Base-by-base conservation (phyloP, 2,329 filamentous ascomycete genomes). In the Fusarium sarcochroum region DNA sequence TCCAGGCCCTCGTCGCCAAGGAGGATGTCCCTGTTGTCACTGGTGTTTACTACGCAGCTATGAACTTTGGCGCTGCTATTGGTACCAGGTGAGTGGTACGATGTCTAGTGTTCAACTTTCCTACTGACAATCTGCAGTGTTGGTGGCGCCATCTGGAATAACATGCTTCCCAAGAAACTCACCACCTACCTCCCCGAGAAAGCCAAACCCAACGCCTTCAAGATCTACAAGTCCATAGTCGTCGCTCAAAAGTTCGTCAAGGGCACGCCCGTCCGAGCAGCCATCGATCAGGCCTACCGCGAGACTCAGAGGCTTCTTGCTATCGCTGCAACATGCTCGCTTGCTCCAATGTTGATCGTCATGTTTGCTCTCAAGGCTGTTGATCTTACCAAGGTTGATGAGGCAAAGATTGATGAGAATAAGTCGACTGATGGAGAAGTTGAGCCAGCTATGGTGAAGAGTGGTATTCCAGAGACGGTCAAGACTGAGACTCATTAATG, bases 1-100 rank as follows among this genome's bases (percentile, higher is more conserved):
- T 80, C 1, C 79, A 80, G n/a, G 78, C 77, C 1, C 68, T 76
- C 6, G 76, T 80, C 1, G 61, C 75, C 0, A 67, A 72, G 2
- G 74, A 78, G n/a, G 76, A 80, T 6, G 77, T 80, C 13, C 74
- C 78, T 0, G 77, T 80, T 10, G 79, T 76, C 2, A 80, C 78
- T 1, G 76, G 73, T 2, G 76, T 80, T 0, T 80, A 72, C 17
- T 79, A 69, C 74, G 77, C 78, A 1, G 73, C 76, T 1, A 78
- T 79, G 75, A 78, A 77, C 55, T 58, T 79, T 53, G 55, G 78
- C 14, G 57, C 53, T 34, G 72, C 72, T 4, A 66, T 79, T 38
- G 78, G 77, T 4, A 79, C 76, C 0, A 76, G 73, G 73, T 75
- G 1, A 53, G 42, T 48, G 15, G 14, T 7, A 2, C 8, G 2